Base-by-base conservation (phyloP, 1,139 yeast species). In the Protomyces inouyei region DNA sequence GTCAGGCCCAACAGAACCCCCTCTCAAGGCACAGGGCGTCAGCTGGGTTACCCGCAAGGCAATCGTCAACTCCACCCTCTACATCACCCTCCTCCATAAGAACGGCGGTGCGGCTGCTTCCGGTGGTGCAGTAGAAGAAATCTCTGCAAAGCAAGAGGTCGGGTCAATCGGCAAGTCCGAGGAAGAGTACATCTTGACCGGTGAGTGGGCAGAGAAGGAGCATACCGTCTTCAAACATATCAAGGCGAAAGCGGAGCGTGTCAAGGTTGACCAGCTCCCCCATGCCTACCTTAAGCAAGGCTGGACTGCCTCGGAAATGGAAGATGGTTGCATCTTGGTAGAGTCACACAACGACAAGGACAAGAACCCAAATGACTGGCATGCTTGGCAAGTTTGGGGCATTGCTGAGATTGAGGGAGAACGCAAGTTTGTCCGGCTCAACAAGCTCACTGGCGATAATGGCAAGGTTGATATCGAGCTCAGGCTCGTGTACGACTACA, bases 231-330 rank as follows among this genome's bases (percentile, higher is more conserved):
- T 43, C 23, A 43, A 43, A 16, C 48, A 43, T 28, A 43, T 43
- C 48, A 43, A 43, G 48, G 48, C 48, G 48, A 43, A 43, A 43
- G 48, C 48, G 18, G 18, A 43, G 23, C 48, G 48, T 43, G 48
- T 43, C 25, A 18, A 18, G 16, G 48, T 43, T 1, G 16, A 18
- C 23, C 23, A n/a, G 21, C 18, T 43, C 12, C 48, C 48, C 2
- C 48, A 43, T 18, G 28, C 21, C 21, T 43, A 43, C 25, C 25
- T 43, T 9, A n/a, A 43, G 48, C 48, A 43, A 16, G 48, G 48
- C 23, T 43, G 48, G 48, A 43, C 18, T 21, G 48, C 16, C 12
- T n/a, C 48, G 8, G 48, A 43, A 2, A 43, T 43, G 48, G 14
- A 43, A 5, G 48, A 43, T 10, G 48, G 48, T 16, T n/a, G 23